Evolutionary conservation across 2,329 filamentous ascomycete genomes (phyloP), one percentile per base, ranked within the genome.

Genomic region (Colletotrichum falcatum): DNA sequence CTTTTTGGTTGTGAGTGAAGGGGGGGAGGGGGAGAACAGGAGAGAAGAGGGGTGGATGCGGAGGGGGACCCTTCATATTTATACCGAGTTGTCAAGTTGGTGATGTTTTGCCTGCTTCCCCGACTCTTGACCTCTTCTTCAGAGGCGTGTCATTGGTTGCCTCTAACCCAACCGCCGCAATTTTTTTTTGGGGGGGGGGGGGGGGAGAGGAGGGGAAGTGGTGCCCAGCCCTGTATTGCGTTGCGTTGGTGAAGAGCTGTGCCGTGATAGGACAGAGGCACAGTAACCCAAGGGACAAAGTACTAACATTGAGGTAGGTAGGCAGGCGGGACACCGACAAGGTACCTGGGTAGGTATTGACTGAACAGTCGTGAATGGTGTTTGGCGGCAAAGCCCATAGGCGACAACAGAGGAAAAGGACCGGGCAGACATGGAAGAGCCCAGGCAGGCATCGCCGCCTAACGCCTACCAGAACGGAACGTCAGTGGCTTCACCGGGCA

Each of bases 1-100:
- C 86, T 83, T 81, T 80, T 81, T 59, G 68, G 79, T 82, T 84
- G 82, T 82, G 85, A 81, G 84, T 79, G 83, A 81, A 85, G 85
- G 85, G 61, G 53, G 82, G 82, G 82, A 82, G 80, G 80, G 81
- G 82, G 78, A 81, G 79, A 81, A 82, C 79, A 82, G 77, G 77
- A 74, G 77, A 75, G 76, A 71, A 66, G 63, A 66, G 69, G 69
- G 65, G 48, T 48, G 48, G 39, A 20, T 56, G 30, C n/a, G 33
- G 76, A 73, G 80, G 79, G 77, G 74, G 75, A 72, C 65, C 72
- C 71, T 56, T 70, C 74, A 73, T 68, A 72, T 75, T 73, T 77
- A 82, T 82, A 82, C 82, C 48, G 60, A 35, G n/a, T 49, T 33
- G n/a, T 44, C 33, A 70, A 37, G 55, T 70, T 71, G 65, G 65